Conservation (phyloP, 1,284 basidiomycete genomes). For the Cryptococcus sp. region DNA sequence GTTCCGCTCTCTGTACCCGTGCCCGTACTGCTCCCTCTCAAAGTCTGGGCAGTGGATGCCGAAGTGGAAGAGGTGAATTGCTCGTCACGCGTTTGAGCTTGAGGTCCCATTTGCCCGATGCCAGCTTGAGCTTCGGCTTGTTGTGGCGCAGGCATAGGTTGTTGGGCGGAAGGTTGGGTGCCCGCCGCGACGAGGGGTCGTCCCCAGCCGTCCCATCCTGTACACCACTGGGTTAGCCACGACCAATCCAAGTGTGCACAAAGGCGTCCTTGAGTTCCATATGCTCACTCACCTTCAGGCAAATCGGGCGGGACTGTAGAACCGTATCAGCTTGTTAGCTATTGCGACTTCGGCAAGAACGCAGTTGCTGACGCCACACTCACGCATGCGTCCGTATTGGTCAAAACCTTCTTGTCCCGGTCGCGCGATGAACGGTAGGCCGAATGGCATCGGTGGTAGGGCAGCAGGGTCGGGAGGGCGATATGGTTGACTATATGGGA, state of each 20-base stretch:
- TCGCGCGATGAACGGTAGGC: conserved; percentile 43
- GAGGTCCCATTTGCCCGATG: not conserved
- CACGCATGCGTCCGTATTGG: conserved; percentile 42
- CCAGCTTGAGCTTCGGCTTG: not conserved
- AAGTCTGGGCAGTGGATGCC: not conserved
- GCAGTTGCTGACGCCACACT: conserved; percentile 8
- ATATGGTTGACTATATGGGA: conserved; percentile 36
- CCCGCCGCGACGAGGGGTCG: conserved; percentile 33
- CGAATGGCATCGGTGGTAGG: conserved; percentile 41
- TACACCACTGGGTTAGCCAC: not conserved
- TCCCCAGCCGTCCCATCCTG: conserved; percentile 47
- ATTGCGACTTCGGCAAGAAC: not conserved
- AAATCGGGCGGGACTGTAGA: conserved; percentile 39
- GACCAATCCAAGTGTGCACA: conserved; percentile 2
- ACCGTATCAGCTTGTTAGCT: not conserved
- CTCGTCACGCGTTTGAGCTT: conserved; percentile 18
- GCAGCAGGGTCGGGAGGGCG: conserved; percentile 45
- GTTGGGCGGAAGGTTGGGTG: conserved; percentile 13
- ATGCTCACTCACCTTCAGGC: conserved; percentile 31
- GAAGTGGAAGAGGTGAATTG: conserved; percentile 10
- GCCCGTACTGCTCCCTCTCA: not conserved
- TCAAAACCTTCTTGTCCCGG: conserved; percentile 48
- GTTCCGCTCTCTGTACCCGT: conserved; percentile 19
- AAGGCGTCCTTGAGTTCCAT: not conserved
- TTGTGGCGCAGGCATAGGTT: conserved; percentile 7